Percentiles rank a stretch among this genome's conserved stretches.
Conservation (phyloP, 1,139 yeast genomes). For the Spathaspora sp. region DNA sequence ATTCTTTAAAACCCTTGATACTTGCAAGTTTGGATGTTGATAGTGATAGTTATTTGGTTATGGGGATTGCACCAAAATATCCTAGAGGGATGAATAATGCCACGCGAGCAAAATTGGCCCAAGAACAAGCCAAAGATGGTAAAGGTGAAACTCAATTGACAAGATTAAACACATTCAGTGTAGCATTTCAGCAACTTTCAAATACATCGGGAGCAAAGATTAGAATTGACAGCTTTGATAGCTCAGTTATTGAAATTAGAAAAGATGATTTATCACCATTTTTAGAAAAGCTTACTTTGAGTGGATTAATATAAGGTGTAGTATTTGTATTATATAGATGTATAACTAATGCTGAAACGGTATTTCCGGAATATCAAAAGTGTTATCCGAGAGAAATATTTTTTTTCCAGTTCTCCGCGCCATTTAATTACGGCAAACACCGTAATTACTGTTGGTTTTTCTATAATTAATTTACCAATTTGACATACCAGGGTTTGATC, state of each 20-base stretch:
- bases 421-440: too few species aligned
- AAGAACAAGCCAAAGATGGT: conserved; percentile 18
- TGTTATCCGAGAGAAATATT: too few species aligned
- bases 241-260: conserved; percentile 86
- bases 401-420: too few species aligned
- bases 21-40: conserved; percentile 78
- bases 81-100: conserved; percentile 59
- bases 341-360: too few species aligned
- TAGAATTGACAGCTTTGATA: conserved; percentile 90
- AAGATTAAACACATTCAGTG: conserved; percentile 75
- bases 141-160: conserved; percentile 35
- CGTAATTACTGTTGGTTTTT: too few species aligned
- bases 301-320: conserved; percentile 9
- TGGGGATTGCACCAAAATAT: conserved; percentile 85
- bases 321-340: background rate
- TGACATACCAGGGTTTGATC: too few species aligned
- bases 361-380: too few species aligned
- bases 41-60: conserved; percentile 80
- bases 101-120: conserved; percentile 39
- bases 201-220: conserved; percentile 82
- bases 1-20: conserved; percentile 74
- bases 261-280: conserved; percentile 88
- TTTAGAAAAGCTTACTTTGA: conserved; percentile 64
- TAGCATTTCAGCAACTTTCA: conserved; percentile 88
- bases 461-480: too few species aligned